Percentiles rank a stretch among this genome's conserved stretches.
These are phyloP conservation scores for Senna tora DNA, from an alignment of 306 rosid species.

Conservation along the genomic window DNA sequence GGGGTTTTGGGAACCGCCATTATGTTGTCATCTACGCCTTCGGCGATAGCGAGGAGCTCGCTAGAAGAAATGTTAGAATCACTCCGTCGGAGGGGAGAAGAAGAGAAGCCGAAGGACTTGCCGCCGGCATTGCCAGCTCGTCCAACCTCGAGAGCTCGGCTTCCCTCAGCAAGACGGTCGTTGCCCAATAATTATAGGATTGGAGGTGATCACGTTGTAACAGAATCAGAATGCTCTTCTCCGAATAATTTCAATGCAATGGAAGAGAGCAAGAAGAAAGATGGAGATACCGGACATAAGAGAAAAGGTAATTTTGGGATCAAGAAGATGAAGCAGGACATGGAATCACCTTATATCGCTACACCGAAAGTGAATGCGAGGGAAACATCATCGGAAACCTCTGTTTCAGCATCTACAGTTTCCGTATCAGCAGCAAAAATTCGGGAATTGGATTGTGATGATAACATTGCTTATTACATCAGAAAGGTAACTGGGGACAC, in stretches of 20 bases:
- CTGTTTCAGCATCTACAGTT: slow-evolving; percentile 42
- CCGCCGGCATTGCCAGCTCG: slow-evolving; percentile 98
- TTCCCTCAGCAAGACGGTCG: slow-evolving; percentile 73
- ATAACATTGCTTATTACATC: slow-evolving; percentile 76
- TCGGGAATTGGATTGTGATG: slow-evolving; percentile 56
- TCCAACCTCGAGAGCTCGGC: slow-evolving; percentile 74
- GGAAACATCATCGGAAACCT: slow-evolving; percentile 29
- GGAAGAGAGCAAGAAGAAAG: slow-evolving; percentile 56
- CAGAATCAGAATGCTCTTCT: slow-evolving; percentile 37
- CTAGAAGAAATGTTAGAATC: slow-evolving; percentile 96
- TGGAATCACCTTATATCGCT: slow-evolving; percentile 71
- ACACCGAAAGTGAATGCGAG: slow-evolving; percentile 42
- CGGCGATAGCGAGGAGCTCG: slow-evolving; percentile 76
- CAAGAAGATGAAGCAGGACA: slow-evolving; percentile 61
- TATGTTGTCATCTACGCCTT: slow-evolving; percentile 73
- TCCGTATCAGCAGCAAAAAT: slow-evolving; percentile 37
- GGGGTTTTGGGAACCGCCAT: slow-evolving; percentile 30
- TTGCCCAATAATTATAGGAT: slow-evolving; percentile 64
- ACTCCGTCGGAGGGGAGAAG: slow-evolving; percentile 75
- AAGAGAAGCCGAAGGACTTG: slow-evolving; percentile 74
- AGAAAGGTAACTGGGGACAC: slow-evolving; percentile 61
- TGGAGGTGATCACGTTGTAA: slow-evolving; percentile 26
- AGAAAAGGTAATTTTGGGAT: slow-evolving; percentile 59
- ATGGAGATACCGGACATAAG: slow-evolving; percentile 42
- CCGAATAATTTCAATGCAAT: slow-evolving; percentile 32